Evolutionary conservation across 495 filamentous ascomycete genomes (phyloP).

Genomic region (Penicillium alfredii): DNA sequence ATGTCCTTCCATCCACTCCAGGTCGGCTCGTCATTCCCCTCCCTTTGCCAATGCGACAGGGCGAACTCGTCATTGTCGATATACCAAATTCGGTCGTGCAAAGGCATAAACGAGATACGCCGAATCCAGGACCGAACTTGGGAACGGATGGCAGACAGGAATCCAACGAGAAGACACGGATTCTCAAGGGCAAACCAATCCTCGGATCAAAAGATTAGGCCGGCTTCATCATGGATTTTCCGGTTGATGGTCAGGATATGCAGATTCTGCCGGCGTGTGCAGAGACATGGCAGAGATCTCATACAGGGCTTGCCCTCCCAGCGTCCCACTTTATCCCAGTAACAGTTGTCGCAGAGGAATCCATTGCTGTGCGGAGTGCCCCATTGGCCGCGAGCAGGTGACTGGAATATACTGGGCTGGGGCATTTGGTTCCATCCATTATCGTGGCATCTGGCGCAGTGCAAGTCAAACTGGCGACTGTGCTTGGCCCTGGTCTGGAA

Average conservation of each 20-base stretch:
- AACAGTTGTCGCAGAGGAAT: conserved; percentile 23
- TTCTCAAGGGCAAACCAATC: conserved; percentile 26
- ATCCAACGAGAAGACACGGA: conserved; percentile 9
- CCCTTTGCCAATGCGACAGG: no score
- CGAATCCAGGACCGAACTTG: conserved; percentile 9
- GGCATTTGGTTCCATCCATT: background rate
- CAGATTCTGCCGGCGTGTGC: conserved; percentile 14
- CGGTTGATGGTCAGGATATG: conserved; percentile 18
- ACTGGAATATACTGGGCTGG: background rate
- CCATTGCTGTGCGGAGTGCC: conserved; percentile 9
- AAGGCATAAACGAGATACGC: background rate
- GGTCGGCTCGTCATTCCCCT: no score
- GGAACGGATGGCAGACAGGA: conserved; percentile 11
- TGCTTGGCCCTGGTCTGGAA: background rate
- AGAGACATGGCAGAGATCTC: conserved; percentile 15
- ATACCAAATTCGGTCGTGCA: background rate
- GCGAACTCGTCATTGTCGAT: no score
- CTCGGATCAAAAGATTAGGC: conserved; percentile 22
- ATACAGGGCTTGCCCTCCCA: background rate
- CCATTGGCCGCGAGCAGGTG: conserved; percentile 21
- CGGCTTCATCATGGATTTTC: conserved; percentile 19
- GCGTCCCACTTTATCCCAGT: conserved; percentile 7
- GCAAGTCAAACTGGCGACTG: background rate
- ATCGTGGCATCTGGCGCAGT: conserved; percentile 2
- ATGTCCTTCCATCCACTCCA: conserved; percentile 3